Conservation (phyloP, 75 land plant species). For the Picea sitchensis region DNA sequence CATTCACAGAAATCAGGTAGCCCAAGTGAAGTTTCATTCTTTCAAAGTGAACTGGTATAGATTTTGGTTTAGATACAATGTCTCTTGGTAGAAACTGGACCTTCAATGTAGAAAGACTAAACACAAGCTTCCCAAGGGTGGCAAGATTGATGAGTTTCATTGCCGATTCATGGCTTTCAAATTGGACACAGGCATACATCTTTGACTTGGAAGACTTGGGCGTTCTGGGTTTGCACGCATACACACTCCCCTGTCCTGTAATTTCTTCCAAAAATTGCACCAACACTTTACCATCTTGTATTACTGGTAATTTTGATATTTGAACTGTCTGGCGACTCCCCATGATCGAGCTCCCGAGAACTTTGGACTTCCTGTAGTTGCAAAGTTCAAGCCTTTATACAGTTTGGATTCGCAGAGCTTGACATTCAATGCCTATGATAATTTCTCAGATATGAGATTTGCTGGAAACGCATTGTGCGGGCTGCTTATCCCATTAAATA, state of each 20-base stretch:
- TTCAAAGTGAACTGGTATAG: background rate
- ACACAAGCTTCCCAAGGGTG: conserved; percentile 7
- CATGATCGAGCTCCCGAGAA: background rate
- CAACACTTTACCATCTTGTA: background rate
- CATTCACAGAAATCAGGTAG: background rate
- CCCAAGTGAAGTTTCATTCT: background rate
- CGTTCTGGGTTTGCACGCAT: conserved; percentile 24
- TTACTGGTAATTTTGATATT: background rate
- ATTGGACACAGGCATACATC: conserved; percentile 55
- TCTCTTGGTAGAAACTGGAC: conserved; percentile 29
- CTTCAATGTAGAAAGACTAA: conserved; percentile 35
- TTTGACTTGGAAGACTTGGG: conserved; percentile 9
- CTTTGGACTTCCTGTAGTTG: background rate
- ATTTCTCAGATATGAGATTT: no score
- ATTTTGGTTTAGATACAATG: conserved; percentile 47
- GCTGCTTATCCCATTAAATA: no score
- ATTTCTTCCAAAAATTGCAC: conserved; percentile 35
- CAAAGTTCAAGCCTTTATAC: background rate
- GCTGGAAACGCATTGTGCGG: no score
- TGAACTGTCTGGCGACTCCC: background rate
- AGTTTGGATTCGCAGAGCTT: background rate
- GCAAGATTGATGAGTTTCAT: conserved; percentile 19
- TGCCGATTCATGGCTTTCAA: conserved; percentile 24
- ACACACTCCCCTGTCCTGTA: conserved; percentile 43
- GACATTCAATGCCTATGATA: no score